Percentiles rank a stretch among this genome's conserved stretches.
phyloP scores from a whole-genome alignment of 805 yeast species.

The Kodamaea kakaduensis region DNA sequence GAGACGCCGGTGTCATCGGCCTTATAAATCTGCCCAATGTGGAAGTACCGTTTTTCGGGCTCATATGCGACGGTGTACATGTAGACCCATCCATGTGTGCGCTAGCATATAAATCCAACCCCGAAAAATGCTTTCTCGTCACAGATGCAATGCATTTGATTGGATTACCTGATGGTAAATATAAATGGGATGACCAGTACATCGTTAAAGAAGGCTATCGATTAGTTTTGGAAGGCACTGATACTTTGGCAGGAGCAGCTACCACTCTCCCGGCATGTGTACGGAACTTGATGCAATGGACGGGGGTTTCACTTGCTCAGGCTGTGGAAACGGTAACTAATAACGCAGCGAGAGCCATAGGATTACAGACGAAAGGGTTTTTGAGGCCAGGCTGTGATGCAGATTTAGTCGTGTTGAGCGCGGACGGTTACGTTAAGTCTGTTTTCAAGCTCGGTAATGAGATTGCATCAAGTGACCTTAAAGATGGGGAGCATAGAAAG shows the following conservation, averaged over 20 bases:
- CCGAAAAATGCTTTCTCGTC: slow-evolving; percentile 51
- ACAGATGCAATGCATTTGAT: slow-evolving; percentile 59
- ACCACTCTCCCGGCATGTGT: slow-evolving; percentile 50
- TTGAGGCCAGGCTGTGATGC: slow-evolving; percentile 53
- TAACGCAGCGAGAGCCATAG: slow-evolving; percentile 49
- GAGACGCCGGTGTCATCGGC: slow-evolving; percentile 56
- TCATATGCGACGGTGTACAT: slow-evolving; percentile 57
- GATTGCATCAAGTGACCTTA: slow-evolving; percentile 12
- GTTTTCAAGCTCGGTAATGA: slow-evolving; percentile 50
- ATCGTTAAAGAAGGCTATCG: slow-evolving; percentile 47
- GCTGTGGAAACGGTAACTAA: slow-evolving; percentile 57
- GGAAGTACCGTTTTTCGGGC: slow-evolving; percentile 46
- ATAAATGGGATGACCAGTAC: slow-evolving; percentile 47
- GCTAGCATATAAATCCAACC: slow-evolving; percentile 47
- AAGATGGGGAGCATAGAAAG: neutral
- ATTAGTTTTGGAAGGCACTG: slow-evolving; percentile 48
- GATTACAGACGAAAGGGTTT: slow-evolving; percentile 46
- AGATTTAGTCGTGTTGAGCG: slow-evolving; percentile 47
- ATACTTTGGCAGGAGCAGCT: slow-evolving; percentile 61
- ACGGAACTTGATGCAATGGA: slow-evolving; percentile 49
- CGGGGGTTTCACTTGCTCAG: slow-evolving; percentile 42
- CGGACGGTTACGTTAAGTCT: slow-evolving; percentile 39
- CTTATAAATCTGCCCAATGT: slow-evolving; percentile 32
- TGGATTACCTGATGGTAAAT: slow-evolving; percentile 55
- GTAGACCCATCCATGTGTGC: slow-evolving; percentile 52